Base-by-base conservation (phyloP, 257 asterid genomes). In the Nicotiana tomentosiformis region DNA sequence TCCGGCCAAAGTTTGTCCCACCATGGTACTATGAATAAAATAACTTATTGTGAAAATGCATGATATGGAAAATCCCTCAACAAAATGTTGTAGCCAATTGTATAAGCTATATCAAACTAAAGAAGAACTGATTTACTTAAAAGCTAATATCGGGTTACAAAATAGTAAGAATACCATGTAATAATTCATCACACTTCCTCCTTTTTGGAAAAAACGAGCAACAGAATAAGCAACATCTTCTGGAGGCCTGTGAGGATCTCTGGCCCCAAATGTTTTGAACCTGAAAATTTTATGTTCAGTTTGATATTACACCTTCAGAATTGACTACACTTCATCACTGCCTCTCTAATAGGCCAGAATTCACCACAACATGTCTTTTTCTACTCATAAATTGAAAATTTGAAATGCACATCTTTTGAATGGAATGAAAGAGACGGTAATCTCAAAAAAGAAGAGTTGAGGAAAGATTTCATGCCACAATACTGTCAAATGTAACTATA, bases 1-100 rank as follows among this genome's bases (percentile, higher is more conserved):
- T 93, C 87, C 99, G 97, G 80, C 98, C 98, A 89, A 95, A 95
- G 91, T 95, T 95, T 57, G 99, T 95, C 49, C 99, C 99, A 23
- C 99, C 99, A 86, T 95, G 99, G 90, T 93, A 95, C 99, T 95
- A 85, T 57, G 78, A 83, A 20, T 56, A 61, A 70, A 33, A 37
- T 39, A 43, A n/a, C 30, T 30, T 7, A 57, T 81, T 66, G 70
- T 70, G 60, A 80, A 81, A 43, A 60, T 39, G 57, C 4, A 33
- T 17, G 30, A 32, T 39, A 43, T 0, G n/a, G 30, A 17, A 81
- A 81, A 51, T 53, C 32, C 56, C 26, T 16, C 18, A 66, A 30
- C 78, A 81, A 32, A 10, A 76, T 76, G 46, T 51, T 15, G 61
- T 72, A 20, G 1, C 23, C 17, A 72, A 32, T 72, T 46, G 20